A percentile compares a stretch with the other conserved stretches of the same genome.
Evolutionary conservation across 352 stramenopile species (phyloP).

Genomic region (Phytophthora fragariae): DNA sequence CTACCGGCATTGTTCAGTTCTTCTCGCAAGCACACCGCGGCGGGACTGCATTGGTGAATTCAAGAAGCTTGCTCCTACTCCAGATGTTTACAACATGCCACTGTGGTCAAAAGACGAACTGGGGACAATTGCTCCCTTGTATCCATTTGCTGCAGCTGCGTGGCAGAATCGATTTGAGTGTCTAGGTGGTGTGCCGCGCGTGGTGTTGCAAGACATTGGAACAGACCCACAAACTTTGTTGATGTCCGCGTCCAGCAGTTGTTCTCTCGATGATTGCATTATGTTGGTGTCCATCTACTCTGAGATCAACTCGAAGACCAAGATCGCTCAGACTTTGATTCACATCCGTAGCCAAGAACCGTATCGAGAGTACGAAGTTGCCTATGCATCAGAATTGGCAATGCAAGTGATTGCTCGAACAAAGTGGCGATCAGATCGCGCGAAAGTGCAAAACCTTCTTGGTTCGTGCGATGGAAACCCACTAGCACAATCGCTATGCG

Average conservation of each 20-base stretch:
- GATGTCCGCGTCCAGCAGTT: slow-evolving; percentile 30
- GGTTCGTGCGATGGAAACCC: slow-evolving; percentile 36
- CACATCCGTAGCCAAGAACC: slow-evolving; percentile 46
- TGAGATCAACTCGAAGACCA: slow-evolving; percentile 36
- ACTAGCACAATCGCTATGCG: slow-evolving; percentile 40
- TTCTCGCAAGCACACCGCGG: slow-evolving; percentile 39
- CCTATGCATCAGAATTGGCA: slow-evolving; percentile 43
- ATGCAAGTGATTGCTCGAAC: slow-evolving; percentile 48
- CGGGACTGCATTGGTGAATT: slow-evolving; percentile 45
- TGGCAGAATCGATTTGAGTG: slow-evolving; percentile 36
- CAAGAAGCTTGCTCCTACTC: slow-evolving; percentile 41
- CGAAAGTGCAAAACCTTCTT: slow-evolving; percentile 43
- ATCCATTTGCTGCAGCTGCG: slow-evolving; percentile 29
- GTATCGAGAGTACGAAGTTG: slow-evolving; percentile 33
- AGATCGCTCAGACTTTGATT: slow-evolving; percentile 45
- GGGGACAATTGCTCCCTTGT: slow-evolving; percentile 25
- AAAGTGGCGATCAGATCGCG: slow-evolving; percentile 35
- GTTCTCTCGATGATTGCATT: slow-evolving; percentile 43
- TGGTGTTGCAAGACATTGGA: slow-evolving; percentile 43
- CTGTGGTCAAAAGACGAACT: slow-evolving; percentile 45
- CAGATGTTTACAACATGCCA: slow-evolving; percentile 45
- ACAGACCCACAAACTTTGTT: slow-evolving; percentile 31
- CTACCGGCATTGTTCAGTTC: slow-evolving; percentile 7
- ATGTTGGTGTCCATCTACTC: slow-evolving; percentile 38
- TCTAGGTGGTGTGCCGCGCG: slow-evolving; percentile 40